Conservation (phyloP, 2,329 filamentous ascomycete genomes). For the Aspergillus eucalypticola region DNA sequence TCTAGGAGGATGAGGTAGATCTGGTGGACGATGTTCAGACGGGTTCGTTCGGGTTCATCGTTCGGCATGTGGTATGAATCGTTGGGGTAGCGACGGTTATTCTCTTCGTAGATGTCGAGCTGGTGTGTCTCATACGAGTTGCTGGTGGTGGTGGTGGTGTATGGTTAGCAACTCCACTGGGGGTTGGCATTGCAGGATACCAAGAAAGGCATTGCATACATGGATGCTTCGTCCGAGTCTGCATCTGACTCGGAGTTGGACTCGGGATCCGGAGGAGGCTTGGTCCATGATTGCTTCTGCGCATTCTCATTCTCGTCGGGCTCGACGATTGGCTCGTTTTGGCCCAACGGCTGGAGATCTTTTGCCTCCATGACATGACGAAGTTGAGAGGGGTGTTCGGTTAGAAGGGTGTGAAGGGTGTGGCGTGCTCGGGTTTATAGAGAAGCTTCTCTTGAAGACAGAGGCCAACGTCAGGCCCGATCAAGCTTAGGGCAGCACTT, state of each 20-base stretch:
- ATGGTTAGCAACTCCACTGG: constrained; percentile 9
- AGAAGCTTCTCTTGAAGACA: background rate
- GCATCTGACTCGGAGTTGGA: constrained; percentile 16
- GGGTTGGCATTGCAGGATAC: too few relatives aligned
- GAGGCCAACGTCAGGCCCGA: background rate
- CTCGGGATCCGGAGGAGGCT: background rate
- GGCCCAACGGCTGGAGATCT: constrained; percentile 18
- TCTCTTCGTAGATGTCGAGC: constrained; percentile 60
- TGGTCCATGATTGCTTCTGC: constrained; percentile 13
- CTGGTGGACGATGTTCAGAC: constrained; percentile 63
- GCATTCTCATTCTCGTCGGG: constrained; percentile 11
- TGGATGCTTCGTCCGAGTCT: constrained; percentile 25
- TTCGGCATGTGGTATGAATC: constrained; percentile 66
- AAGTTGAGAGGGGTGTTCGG: constrained; percentile 1
- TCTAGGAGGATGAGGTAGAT: constrained; percentile 55
- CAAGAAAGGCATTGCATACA: constrained; percentile 21
- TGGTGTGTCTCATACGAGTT: constrained; percentile 35
- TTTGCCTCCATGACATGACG: constrained; percentile 34
- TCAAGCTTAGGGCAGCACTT: background rate
- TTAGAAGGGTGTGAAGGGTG: too few relatives aligned
- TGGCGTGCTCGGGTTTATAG: constrained; percentile 1
- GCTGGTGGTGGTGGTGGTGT: constrained; percentile 30
- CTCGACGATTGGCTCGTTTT: constrained; percentile 17
- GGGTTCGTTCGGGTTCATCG: constrained; percentile 65
- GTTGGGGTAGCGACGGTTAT: constrained; percentile 63